These are phyloP conservation scores for Paragyromitra xinjiangensis DNA, from an alignment of 495 filamentous ascomycete species.

Conservation along the genomic window DNA sequence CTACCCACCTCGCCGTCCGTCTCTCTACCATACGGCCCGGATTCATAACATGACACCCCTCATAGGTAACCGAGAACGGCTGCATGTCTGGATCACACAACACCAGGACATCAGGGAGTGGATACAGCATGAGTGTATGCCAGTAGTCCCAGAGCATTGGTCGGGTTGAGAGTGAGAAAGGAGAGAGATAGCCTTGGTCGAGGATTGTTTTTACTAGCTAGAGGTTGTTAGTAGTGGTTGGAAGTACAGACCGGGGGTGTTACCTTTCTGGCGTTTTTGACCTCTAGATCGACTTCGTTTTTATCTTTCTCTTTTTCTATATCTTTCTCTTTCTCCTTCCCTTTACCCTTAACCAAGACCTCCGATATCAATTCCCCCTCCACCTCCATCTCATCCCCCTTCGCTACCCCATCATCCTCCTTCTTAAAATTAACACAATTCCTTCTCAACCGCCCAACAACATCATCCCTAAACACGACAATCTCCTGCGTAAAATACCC, in stretches of 20 bases:
- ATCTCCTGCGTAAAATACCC: constrained; percentile 86
- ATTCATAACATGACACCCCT: constrained; percentile 96
- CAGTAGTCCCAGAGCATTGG: constrained; percentile 52
- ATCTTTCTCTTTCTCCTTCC: background rate
- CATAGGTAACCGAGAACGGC: constrained; percentile 85
- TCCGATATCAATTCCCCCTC: constrained; percentile 39
- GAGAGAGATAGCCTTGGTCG: constrained; percentile 88
- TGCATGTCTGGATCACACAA: constrained; percentile 81
- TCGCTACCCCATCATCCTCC: constrained; percentile 48
- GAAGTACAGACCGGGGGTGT: background rate
- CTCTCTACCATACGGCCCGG: constrained; percentile 77
- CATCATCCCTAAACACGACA: constrained; percentile 84
- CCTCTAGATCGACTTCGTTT: constrained; percentile 62
- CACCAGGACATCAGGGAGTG: constrained; percentile 82
- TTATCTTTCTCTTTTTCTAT: background rate
- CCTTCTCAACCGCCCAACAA: constrained; percentile 77
- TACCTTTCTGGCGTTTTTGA: constrained; percentile 72
- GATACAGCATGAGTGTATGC: constrained; percentile 77
- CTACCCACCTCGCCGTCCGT: constrained; percentile 79
- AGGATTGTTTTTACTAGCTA: constrained; percentile 83
- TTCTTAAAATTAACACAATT: constrained; percentile 71
- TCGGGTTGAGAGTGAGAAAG: constrained; percentile 68
- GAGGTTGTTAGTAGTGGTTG: background rate
- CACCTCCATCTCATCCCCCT: constrained; percentile 42
- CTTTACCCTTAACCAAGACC: background rate